Evolutionary conservation across 305 asterid species (phyloP), one percentile per base, ranked within the genome.

Genomic region (Petunia hybrid): DNA sequence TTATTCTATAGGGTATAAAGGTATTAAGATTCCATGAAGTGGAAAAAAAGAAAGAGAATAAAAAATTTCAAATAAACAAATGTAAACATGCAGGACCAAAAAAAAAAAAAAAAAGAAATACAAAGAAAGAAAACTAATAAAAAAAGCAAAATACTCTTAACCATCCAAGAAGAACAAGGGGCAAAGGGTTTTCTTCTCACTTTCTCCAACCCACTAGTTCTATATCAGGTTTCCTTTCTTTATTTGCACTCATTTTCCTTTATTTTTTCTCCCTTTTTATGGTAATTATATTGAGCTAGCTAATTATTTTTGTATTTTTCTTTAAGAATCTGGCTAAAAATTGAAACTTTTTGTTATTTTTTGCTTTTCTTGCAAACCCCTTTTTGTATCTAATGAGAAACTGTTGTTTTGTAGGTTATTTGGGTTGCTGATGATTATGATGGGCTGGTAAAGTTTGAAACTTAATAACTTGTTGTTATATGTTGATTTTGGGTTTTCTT

Each of bases 141-240:
- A 53, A 53, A 5, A 5, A 48, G 79, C 79, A 74, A 74, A 38
- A 14, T 74, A 53, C 68, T 66, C 48, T 13, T 64, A 67, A 66
- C 82, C 82, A 80, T 80, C 82, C 82, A 51, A 56, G 76, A 71
- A 16, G 12, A 66, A 59, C 36, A 80, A 80, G 77, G 53, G 82
- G 67, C 78, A 80, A 57, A 67, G 68, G 63, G 77, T 66, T 39
- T 78, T 55, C 81, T 78, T 55, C 81, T 78, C 81, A 61, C 81
- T 78, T 42, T 78, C 57, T 78, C 75, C 22, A 22, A 22, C 82
- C 63, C 65, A 63, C 76, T 53, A 80, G 39, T 67, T 67, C 53
- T 67, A 57, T 64, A 41, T 46, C 77, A 66, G 82, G 82, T 80
- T 57, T 61, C 75, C 74, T 78, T 22, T 61, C 73, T 67, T 65